phyloP scores from a whole-genome alignment of 2,329 filamentous ascomycete species.

The Periconia digitata region DNA sequence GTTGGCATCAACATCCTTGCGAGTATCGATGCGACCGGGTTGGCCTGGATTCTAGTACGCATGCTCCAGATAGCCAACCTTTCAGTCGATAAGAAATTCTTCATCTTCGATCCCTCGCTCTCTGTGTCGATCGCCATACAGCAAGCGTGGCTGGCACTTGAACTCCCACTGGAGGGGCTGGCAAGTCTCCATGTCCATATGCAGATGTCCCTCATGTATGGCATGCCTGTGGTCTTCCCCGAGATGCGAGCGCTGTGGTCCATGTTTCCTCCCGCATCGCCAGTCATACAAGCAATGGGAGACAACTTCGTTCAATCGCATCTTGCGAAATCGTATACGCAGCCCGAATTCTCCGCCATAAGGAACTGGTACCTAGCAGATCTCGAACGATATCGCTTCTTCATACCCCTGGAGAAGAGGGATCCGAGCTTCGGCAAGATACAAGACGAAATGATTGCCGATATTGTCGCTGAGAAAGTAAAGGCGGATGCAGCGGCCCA shows the following conservation, averaged over 20 bases:
- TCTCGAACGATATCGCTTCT: conserved; percentile 10
- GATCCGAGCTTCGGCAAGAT: conserved; percentile 11
- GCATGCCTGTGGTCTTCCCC: conserved; percentile 6
- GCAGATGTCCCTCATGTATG: conserved; percentile 14
- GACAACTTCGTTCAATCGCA: conserved; percentile 17
- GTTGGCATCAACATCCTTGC: conserved; percentile 26
- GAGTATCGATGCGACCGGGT: conserved; percentile 10
- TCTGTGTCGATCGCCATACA: conserved; percentile 16
- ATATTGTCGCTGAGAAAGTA: background rate
- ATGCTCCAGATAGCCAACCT: conserved; percentile 21
- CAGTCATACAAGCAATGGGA: conserved; percentile 16
- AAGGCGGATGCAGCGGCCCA: background rate
- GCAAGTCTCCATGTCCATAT: conserved; percentile 17
- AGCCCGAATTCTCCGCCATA: conserved; percentile 7
- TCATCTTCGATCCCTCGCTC: conserved; percentile 9
- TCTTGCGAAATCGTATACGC: conserved; percentile 9
- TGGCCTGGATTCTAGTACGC: conserved; percentile 20
- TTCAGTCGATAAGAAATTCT: background rate
- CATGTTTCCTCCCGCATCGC: conserved; percentile 11
- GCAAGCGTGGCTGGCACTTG: conserved; percentile 23
- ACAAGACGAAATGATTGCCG: conserved; percentile 1
- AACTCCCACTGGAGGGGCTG: conserved; percentile 17
- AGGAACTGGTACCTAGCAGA: conserved; percentile 11
- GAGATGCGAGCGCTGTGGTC: conserved; percentile 21
- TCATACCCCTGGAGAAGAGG: conserved; percentile 7